phyloP scores from a whole-genome alignment of 805 yeast genomes.

The Monosporozyma aquatica region DNA sequence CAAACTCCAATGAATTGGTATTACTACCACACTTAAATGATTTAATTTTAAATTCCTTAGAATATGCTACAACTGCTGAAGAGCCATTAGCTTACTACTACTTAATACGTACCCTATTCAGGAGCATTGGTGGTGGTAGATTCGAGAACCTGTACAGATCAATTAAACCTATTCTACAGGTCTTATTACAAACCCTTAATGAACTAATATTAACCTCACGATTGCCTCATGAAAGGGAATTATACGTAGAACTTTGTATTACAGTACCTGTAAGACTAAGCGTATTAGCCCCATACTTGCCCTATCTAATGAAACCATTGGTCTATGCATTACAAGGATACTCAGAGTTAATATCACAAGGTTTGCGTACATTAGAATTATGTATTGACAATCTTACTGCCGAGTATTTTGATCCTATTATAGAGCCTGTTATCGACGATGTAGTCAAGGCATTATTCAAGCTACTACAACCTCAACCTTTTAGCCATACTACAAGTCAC shows the following conservation, averaged over 20 bases:
- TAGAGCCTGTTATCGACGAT: constrained; percentile 92
- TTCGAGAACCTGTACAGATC: constrained; percentile 89
- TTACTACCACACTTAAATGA: constrained; percentile 80
- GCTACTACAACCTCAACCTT: constrained; percentile 84
- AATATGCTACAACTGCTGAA: constrained; percentile 71
- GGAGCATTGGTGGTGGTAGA: constrained; percentile 95
- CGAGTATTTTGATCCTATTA: constrained; percentile 92
- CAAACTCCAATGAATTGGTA: constrained; percentile 77
- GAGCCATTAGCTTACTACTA: constrained; percentile 89
- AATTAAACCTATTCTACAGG: constrained; percentile 83
- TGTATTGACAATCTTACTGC: constrained; percentile 96
- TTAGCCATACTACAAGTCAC: constrained; percentile 90
- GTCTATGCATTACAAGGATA: constrained; percentile 85
- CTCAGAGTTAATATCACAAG: constrained; percentile 89
- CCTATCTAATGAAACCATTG: constrained; percentile 80
- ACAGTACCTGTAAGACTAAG: constrained; percentile 94
- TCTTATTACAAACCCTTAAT: constrained; percentile 75
- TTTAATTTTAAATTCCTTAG: constrained; percentile 70
- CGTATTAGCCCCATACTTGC: constrained; percentile 86
- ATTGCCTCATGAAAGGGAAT: constrained; percentile 82
- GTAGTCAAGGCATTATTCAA: constrained; percentile 90
- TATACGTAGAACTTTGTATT: constrained; percentile 87
- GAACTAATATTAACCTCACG: constrained; percentile 75
- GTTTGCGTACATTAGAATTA: constrained; percentile 84
- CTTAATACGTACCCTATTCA: constrained; percentile 75